Base-by-base conservation (phyloP, 1,139 yeast genomes). In the Arxiozyma slooffiae region DNA sequence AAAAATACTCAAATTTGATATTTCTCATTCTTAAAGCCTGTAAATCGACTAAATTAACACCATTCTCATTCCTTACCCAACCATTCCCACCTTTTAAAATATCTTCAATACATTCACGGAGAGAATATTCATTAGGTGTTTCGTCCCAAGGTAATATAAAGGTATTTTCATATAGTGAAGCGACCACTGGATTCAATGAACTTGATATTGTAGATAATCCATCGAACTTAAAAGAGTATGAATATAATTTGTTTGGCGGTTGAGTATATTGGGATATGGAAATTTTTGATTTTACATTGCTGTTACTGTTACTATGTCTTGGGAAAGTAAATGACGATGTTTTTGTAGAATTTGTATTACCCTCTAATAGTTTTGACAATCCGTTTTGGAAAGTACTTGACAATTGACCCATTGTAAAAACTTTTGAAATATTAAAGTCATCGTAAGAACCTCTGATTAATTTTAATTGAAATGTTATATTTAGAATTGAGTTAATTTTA, bases 91-190 rank as follows among this genome's bases (percentile, higher is more conserved):
- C 86, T 22, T 78, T 75, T 54, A 88, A 77, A 2, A 90, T 84
- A 63, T 87, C 95, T 42, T 81, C 80, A 11, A 89, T 75, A 56
- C 92, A 80, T 51, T 80, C 84, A 47, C 78, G 77, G 0, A 96
- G 95, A 11, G 84, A 74, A 53, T 76, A 79, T 55, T 85, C 92
- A 48, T 86, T 80, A 17, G 88, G 82, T 52, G 83, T 78, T 1
- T 82, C 80, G 59, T 85, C 89, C 95, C 96, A 88, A 0, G 86
- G 77, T 40, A 85, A 74, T 52, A 83, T 82, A 60, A 83, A 77
- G 1, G 88, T 78, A 57, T 78, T 78, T 53, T 80, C 77, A 58
- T 83, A 78, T 17, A 85, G 67, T 48, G 71, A 72, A 50, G 73
- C 72, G 9, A 82, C 73, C 1, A 78, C 68, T 0, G 83, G 83